Conservation (phyloP, 1,139 yeast genomes). For the Geotrichum klebahnii region DNA sequence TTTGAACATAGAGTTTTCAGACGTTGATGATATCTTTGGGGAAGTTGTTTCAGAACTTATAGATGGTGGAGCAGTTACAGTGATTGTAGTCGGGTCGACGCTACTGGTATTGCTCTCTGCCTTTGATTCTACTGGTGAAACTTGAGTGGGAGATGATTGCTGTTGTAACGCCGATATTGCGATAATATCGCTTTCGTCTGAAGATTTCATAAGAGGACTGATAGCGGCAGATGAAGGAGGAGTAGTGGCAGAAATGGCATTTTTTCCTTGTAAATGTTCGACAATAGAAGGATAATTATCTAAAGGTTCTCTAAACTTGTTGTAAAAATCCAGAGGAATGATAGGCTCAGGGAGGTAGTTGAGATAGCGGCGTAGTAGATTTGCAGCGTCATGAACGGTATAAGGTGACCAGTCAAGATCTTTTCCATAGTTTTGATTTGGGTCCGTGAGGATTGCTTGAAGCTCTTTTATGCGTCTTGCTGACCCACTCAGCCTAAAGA, state of each 20-base stretch:
- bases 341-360: constrained; percentile 91
- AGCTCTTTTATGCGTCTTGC: constrained; percentile 82
- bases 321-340: constrained; percentile 74
- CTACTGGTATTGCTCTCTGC: no score
- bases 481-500: constrained; percentile 90
- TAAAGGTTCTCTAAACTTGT: constrained; percentile 74
- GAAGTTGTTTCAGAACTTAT: background rate
- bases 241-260: constrained; percentile 24
- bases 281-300: constrained; percentile 56
- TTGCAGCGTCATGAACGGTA: constrained; percentile 97
- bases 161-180: background rate
- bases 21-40: background rate
- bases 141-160: constrained; percentile 1
- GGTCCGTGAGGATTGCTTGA: constrained; percentile 75
- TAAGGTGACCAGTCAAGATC: constrained; percentile 87
- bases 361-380: constrained; percentile 75
- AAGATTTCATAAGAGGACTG: constrained; percentile 19
- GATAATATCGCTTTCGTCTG: constrained; percentile 5
- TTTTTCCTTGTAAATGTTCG: constrained; percentile 50
- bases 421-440: constrained; percentile 79
- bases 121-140: no score
- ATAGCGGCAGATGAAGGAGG: constrained; percentile 20
- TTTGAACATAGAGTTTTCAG: background rate
- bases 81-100: background rate
- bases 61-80: background rate